Evolutionary conservation across 108 stramenopile genomes (phyloP), one percentile per base, ranked within the genome.

Genomic region (Pseudonitzschia multistriata): DNA sequence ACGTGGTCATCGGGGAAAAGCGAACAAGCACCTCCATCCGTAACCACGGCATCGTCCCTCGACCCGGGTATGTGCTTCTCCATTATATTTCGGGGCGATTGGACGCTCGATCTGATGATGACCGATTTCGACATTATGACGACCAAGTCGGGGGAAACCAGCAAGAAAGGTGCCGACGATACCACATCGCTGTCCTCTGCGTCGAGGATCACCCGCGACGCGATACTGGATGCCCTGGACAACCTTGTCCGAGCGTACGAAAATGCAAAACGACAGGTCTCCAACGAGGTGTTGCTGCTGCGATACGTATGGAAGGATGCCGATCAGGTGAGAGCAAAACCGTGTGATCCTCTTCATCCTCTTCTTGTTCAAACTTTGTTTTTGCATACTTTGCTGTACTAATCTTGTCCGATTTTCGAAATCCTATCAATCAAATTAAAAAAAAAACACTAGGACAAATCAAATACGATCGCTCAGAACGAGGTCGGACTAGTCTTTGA

Each of bases 91-190:
- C 68, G 93, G 37, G 93, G 93, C 13, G 87, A 81, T 2, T 79
- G 84, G 73, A 91, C 90, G 14, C 61, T 94, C 29, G 93, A 94
- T 76, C 28, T 91, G 2, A 87, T 94, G 87, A 82, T 87, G 37
- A 60, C 74, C 15, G 70, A 73, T 17, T 59, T 59, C 35, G 57
- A 59, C 19, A 59, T 59, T 35, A 59, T 59, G 57, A 59, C 27
- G 6, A 59, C 57, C 8, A 59, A 76, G 17, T 0, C 57, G 6
- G 6, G 28, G 24, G 19, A 17, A n/a, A 42, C 8, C 39, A 45
- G 22, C 36, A 34, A 21, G 22, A 30, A 19, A 1, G 27, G 56
- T 8, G 24, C 28, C 63, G 45, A 45, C 40, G 40, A 45, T 25
- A 42, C 17, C 5, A 33, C 64, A 10, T 31, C 22, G 17, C 40